Evolutionary conservation across 805 yeast species (phyloP), one percentile per base, ranked within the genome.

Genomic region (Cyberlindnera saturnus): DNA sequence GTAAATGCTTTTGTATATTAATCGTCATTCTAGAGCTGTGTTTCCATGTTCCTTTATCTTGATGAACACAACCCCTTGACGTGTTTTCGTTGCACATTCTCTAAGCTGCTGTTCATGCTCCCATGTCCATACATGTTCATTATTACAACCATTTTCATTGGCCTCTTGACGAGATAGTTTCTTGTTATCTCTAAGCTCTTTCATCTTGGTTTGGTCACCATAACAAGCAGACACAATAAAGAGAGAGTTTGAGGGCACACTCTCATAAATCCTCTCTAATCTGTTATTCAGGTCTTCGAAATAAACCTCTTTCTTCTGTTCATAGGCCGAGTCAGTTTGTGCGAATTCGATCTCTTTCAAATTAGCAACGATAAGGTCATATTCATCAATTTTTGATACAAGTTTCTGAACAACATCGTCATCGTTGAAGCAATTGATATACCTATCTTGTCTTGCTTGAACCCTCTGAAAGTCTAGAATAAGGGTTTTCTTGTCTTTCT

Each of bases 171-270:
- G 72, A 46, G 67, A 77, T 33, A 56, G 61, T 38, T 69, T 64
- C 48, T 71, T 70, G 28, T 71, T 51, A 10, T 57, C 56, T 39
- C 73, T 75, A 35, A 87, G 63, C 38, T 63, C 59, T 41, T 63
- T 61, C 64, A 79, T 66, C 49, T 62, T 57, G 9, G 71, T 60
- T 3, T 81, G 75, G 53, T 80, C 78, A 10, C 88, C 87, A 40
- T 74, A 66, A 2, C 86, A 87, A 0, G 86, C 71, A 52, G 78
- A 67, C 1, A 88, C 55, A 1, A 87, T 64, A 14, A 90, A 51
- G 18, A 81, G 61, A 0, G 95, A 73, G 31, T 79, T 72, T 3
- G 65, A 62, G 0, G 95, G 86, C 17, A 85, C 53, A 2, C 59
- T 47, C 1, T 67, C 62, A 55, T 82, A 78, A 14, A 90, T 63